Evolutionary conservation across 1,284 basidiomycete species (phyloP).

Genomic region (Leccinum subfulvum): DNA sequence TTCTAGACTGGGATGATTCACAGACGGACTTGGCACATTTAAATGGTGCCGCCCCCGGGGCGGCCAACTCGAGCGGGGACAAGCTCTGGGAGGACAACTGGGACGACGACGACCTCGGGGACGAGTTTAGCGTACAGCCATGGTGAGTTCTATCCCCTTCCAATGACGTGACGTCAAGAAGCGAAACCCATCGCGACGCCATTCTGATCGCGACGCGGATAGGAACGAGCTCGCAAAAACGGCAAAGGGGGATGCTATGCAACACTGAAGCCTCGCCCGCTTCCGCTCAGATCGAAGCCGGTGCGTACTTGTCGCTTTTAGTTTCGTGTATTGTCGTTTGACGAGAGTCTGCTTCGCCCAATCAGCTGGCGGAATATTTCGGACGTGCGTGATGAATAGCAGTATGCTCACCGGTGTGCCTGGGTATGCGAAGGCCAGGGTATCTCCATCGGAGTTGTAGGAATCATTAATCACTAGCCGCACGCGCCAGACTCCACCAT

Average conservation of each 20-base stretch:
- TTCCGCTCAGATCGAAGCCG: no score
- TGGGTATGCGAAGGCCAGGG: no score
- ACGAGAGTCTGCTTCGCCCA: no score
- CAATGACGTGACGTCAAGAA: not conserved
- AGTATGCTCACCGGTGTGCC: no score
- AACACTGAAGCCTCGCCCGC: slow-evolving; percentile 41
- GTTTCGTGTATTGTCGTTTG: no score
- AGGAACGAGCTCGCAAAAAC: slow-evolving; percentile 71
- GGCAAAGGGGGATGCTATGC: slow-evolving; percentile 56
- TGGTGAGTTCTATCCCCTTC: slow-evolving; percentile 55
- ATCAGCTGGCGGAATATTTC: no score
- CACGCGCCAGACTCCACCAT: no score
- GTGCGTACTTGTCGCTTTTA: no score
- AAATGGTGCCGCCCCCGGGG: slow-evolving; percentile 64
- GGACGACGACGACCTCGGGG: slow-evolving; percentile 99
- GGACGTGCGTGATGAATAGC: no score
- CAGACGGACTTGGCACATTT: slow-evolving; percentile 79
- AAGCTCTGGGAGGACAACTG: slow-evolving; percentile 99
- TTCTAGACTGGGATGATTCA: slow-evolving; percentile 82
- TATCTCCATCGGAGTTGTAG: no score
- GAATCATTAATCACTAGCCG: no score
- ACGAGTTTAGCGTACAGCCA: slow-evolving; percentile 93
- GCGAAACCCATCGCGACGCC: not conserved
- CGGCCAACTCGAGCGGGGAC: slow-evolving; percentile 71
- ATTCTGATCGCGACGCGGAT: slow-evolving; percentile 5